Base-by-base conservation (phyloP, 2,329 filamentous ascomycete genomes). In the Cyanodermella asteris region DNA sequence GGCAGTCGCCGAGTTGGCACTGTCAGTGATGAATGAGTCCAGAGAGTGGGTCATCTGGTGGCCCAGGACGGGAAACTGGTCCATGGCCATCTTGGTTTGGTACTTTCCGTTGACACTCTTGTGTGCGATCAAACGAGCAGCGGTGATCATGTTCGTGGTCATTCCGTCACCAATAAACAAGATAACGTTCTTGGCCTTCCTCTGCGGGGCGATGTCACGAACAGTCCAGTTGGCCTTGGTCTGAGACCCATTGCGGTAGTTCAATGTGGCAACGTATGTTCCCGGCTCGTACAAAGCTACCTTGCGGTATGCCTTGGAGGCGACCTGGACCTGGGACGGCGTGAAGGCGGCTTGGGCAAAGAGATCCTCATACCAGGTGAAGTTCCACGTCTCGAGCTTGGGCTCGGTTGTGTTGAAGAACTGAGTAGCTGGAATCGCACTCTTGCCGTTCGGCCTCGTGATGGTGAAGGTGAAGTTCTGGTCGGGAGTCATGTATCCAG, bases 21-120 rank as follows among this genome's bases (percentile, higher is more conserved):
- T 78, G 46, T 87, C 77, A 18, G 77, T 87, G 43, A 87, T 84
- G 57, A 76, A 84, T 24, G 59, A 69, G 51, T 84, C 76, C 41
- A 87, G 66, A 2, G 75, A 82, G 49, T 84, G 76, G 7, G 77
- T 82, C 71, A 87, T 84, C 50, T 84, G 77, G 46, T 90, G 78
- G 12, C 78, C 78, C 7, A 84, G 44, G n/a, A 82, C 64, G 3
- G 78, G 77, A 50, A 87, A 87, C 41, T 80, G 61, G 52, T 90
- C 78, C 55, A 90, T 58, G 41, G 67, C 60, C 60, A 90, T 62
- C 28, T 58, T 61, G 29, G 62, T 67, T 54, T 78, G 70, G 47
- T 84, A 90, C 46, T 74, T 76, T 37, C 78, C 78, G 41, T 90
- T 87, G 56, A 84, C 61, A 36, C 62, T 72, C 55, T 78, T 73